Conservation (phyloP, 805 yeast species). For the Wickerhamomyces kurtzmanii region DNA sequence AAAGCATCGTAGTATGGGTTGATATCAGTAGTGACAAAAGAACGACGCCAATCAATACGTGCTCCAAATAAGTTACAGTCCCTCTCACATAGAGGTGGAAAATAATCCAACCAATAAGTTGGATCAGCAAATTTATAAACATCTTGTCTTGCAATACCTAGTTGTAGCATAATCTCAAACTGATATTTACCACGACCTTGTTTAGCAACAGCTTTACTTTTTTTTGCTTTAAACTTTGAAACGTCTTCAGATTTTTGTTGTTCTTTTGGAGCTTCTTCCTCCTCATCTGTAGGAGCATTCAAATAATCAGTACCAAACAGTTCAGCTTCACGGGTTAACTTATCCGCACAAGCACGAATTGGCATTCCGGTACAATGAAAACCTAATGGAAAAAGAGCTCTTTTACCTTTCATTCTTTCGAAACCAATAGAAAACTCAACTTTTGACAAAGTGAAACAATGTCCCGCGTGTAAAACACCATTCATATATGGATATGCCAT, state of each 20-base stretch:
- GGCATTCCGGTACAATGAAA: slow-evolving; percentile 99
- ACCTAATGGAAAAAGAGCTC: slow-evolving; percentile 90
- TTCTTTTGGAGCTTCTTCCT: slow-evolving; percentile 28
- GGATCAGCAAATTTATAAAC: slow-evolving; percentile 86
- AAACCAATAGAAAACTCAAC: slow-evolving; percentile 88
- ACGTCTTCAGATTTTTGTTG: slow-evolving; percentile 55
- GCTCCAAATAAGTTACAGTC: slow-evolving; percentile 83
- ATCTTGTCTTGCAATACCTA: slow-evolving; percentile 80
- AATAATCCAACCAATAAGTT: slow-evolving; percentile 79
- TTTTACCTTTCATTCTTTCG: slow-evolving; percentile 89
- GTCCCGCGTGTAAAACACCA: slow-evolving; percentile 97
- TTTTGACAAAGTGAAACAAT: slow-evolving; percentile 88
- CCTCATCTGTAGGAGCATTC: slow-evolving; percentile 55
- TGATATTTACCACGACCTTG: slow-evolving; percentile 92
- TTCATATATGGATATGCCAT: slow-evolving; percentile 99
- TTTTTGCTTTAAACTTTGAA: slow-evolving; percentile 86
- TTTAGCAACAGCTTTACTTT: slow-evolving; percentile 90
- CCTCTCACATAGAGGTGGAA: slow-evolving; percentile 81
- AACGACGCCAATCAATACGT: slow-evolving; percentile 97
- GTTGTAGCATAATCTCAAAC: slow-evolving; percentile 91
- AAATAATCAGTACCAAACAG: slow-evolving; percentile 76
- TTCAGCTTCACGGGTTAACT: slow-evolving; percentile 87
- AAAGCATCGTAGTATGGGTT: slow-evolving; percentile 94
- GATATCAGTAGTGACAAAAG: slow-evolving; percentile 88
- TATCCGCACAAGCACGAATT: slow-evolving; percentile 91